These are phyloP conservation scores for Colletotrichum euphorbiae DNA, from an alignment of 2,329 filamentous ascomycete genomes.

Conservation along the genomic window DNA sequence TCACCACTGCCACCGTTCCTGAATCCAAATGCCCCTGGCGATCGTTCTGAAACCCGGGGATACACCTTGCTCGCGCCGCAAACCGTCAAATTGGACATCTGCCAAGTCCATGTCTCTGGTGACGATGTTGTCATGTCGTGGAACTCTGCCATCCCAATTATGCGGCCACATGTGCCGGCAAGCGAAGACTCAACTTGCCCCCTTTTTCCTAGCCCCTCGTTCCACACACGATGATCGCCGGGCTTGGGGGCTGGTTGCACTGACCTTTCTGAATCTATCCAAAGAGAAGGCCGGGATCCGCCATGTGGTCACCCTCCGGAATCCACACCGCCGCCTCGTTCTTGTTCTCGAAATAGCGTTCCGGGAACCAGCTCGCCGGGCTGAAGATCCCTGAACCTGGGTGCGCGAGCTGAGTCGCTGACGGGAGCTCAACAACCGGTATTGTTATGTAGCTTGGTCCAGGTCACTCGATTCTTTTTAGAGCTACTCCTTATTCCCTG, in stretches of 20 bases:
- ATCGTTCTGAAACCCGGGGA: conserved; percentile 31
- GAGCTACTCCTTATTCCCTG: background rate
- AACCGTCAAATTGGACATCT: background rate
- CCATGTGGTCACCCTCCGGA: conserved; percentile 31
- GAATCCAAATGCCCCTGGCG: conserved; percentile 25
- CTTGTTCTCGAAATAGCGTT: background rate
- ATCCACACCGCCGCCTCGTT: conserved; percentile 13
- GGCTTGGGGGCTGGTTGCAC: conserved; percentile 28
- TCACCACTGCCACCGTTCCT: conserved; percentile 19
- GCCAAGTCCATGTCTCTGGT: background rate
- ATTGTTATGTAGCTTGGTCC: background rate
- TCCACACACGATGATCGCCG: conserved; percentile 7
- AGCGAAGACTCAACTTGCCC: background rate
- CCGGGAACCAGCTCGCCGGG: conserved; percentile 24
- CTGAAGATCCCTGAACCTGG: conserved; percentile 15
- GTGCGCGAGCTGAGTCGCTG: conserved; percentile 4
- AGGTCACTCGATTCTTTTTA: background rate
- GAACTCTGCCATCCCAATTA: conserved; percentile 13
- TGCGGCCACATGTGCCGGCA: conserved; percentile 23
- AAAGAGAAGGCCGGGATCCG: conserved; percentile 27
- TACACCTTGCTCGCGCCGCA: conserved; percentile 19
- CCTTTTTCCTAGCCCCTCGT: background rate
- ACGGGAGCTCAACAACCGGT: background rate
- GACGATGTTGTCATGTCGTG: background rate
- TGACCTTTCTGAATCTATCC: conserved; percentile 25